phyloP scores from a whole-genome alignment of 2,329 filamentous ascomycete genomes.

The Aureobasidium sp. region DNA sequence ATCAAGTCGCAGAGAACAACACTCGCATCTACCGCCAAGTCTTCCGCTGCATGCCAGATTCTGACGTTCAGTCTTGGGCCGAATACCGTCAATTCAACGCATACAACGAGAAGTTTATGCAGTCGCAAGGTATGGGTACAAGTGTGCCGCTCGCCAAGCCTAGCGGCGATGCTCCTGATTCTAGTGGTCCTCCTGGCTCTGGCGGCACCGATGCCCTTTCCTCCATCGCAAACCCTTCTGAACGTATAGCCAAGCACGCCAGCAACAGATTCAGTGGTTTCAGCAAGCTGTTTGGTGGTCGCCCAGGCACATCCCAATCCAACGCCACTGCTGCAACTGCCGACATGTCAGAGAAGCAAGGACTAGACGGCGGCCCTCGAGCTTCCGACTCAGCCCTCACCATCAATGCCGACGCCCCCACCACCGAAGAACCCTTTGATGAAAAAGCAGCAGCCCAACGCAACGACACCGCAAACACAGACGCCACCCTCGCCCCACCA shows the following conservation, averaged over 20 bases:
- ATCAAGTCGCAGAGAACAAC: constrained; percentile 89
- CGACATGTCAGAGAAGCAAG: constrained; percentile 21
- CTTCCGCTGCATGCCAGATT: constrained; percentile 98
- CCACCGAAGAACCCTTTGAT: constrained; percentile 24
- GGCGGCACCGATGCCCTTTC: constrained; percentile 30
- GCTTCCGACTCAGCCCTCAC: constrained; percentile 24
- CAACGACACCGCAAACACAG: constrained; percentile 31
- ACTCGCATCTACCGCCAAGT: constrained; percentile 94
- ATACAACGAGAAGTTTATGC: constrained; percentile 82
- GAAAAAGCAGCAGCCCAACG: constrained; percentile 28
- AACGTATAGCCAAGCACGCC: constrained; percentile 13
- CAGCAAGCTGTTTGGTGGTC: constrained; percentile 11
- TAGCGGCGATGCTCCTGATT: constrained; percentile 52
- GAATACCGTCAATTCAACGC: constrained; percentile 88
- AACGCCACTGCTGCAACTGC: not conserved
- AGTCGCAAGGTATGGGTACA: constrained; percentile 62
- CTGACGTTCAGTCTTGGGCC: constrained; percentile 91
- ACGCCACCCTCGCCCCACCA: not conserved
- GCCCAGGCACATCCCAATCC: constrained; percentile 13
- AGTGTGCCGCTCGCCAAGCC: constrained; percentile 53
- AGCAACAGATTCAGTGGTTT: constrained; percentile 18
- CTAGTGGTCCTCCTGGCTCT: constrained; percentile 54
- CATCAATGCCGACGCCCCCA: constrained; percentile 18
- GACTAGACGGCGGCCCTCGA: constrained; percentile 21
- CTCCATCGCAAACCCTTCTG: constrained; percentile 13